Evolutionary conservation across 495 filamentous ascomycete genomes (phyloP).

Genomic region (Daldinia vernicosa): DNA sequence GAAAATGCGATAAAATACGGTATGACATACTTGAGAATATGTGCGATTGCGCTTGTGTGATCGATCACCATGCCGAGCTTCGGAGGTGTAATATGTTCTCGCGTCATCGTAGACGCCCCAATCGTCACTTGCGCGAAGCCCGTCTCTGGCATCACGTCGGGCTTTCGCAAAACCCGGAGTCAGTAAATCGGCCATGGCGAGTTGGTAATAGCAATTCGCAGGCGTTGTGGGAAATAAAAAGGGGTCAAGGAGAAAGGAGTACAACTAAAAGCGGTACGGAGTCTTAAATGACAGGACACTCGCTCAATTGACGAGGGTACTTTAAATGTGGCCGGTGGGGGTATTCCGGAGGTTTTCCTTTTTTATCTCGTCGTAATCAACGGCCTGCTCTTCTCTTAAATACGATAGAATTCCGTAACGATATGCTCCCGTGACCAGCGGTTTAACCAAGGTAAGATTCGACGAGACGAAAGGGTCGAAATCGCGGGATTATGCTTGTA

Average conservation of each 20-base stretch:
- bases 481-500: constrained; percentile 34
- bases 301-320: constrained; percentile 5
- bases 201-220: constrained; percentile 25
- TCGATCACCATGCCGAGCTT: constrained; percentile 55
- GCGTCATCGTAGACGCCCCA: constrained; percentile 58
- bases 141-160: constrained; percentile 30
- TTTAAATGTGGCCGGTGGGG: constrained; percentile 12
- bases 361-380: constrained; percentile 24
- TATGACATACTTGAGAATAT: constrained; percentile 55
- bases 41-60: constrained; percentile 56
- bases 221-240: constrained; percentile 13
- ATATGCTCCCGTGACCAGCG: constrained; percentile 9
- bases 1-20: neutral
- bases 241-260: constrained; percentile 32
- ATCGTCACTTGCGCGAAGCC: constrained; percentile 45
- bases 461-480: constrained; percentile 6
- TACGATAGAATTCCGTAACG: neutral
- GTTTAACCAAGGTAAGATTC: neutral
- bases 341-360: constrained; percentile 26
- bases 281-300: constrained; percentile 14
- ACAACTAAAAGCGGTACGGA: constrained; percentile 24
- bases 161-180: constrained; percentile 31
- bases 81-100: constrained; percentile 59
- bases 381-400: neutral
- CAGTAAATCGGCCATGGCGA: constrained; percentile 38